Conservation (phyloP, 345 rosid genomes). For the Hibiscus syriacus region DNA sequence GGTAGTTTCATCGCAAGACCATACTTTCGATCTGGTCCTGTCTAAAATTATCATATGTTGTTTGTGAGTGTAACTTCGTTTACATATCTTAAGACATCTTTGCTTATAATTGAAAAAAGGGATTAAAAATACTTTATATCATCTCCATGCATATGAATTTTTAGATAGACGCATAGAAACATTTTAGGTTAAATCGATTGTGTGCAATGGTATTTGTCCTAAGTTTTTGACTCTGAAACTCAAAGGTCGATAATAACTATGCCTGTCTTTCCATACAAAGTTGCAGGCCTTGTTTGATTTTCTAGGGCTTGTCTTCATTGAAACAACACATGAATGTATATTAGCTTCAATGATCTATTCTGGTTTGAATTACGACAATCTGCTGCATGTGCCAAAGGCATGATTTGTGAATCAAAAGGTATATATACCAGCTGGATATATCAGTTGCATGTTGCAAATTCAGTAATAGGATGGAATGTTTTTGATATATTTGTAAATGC, state of each 20-base stretch:
- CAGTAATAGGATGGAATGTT: not conserved
- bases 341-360: not conserved
- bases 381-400: not conserved
- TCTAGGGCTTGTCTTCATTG: not conserved
- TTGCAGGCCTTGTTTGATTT: not conserved
- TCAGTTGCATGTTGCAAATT: conserved; percentile 1
- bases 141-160: not conserved
- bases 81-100: conserved; percentile 6
- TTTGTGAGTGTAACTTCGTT: not conserved
- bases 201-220: not conserved
- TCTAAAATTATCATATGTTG: not conserved
- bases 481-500: not conserved
- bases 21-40: conserved; percentile 2
- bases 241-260: not conserved
- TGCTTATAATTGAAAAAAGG: not conserved
- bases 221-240: not conserved
- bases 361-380: not conserved
- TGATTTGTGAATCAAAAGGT: not conserved
- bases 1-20: conserved; percentile 21
- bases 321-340: not conserved
- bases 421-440: not conserved
- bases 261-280: not conserved
- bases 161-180: not conserved
- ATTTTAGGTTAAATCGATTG: conserved; percentile 1
- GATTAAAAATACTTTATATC: not conserved